Evolutionary conservation across 768 basidiomycete species (phyloP).

Genomic region (Russula sp.): DNA sequence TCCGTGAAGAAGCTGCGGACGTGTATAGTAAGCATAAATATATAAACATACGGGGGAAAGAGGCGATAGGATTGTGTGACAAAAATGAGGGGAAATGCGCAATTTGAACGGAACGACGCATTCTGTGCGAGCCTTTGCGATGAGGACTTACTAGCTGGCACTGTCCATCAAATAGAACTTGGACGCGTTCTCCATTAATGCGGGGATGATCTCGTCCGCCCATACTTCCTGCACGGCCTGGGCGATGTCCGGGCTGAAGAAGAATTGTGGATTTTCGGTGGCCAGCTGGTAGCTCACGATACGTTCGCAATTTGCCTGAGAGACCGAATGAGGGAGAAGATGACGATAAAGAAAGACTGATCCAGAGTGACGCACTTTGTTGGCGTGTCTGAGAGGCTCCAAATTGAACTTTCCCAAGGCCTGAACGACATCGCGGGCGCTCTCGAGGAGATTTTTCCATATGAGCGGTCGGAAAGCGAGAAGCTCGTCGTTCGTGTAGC

Average conservation of each 20-base stretch:
- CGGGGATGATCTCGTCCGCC: conserved; percentile 55
- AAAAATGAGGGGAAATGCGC: neutral
- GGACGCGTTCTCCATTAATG: conserved; percentile 50
- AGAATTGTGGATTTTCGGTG: conserved; percentile 38
- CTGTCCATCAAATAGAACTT: conserved; percentile 95
- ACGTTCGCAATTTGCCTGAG: conserved; percentile 46
- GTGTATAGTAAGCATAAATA: conserved; percentile 1
- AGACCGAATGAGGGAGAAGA: conserved; percentile 5
- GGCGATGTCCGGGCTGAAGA: conserved; percentile 55
- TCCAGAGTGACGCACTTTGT: conserved; percentile 40
- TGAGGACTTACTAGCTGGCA: conserved; percentile 68
- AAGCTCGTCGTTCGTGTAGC: conserved; percentile 76
- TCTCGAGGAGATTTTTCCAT: conserved; percentile 84
- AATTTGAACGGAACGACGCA: neutral
- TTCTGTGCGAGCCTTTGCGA: neutral
- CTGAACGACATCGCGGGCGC: conserved; percentile 76
- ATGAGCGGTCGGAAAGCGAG: conserved; percentile 71
- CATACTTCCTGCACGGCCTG: conserved; percentile 62
- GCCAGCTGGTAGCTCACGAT: conserved; percentile 49
- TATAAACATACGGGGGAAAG: neutral
- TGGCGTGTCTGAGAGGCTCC: conserved; percentile 62
- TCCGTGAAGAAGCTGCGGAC: conserved; percentile 72
- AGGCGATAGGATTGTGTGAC: neutral
- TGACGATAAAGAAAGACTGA: conserved; percentile 23
- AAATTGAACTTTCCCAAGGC: conserved; percentile 84